These are phyloP conservation scores for Labyrinthula sp. DNA, from an alignment of 352 stramenopile genomes.

Conservation along the genomic window DNA sequence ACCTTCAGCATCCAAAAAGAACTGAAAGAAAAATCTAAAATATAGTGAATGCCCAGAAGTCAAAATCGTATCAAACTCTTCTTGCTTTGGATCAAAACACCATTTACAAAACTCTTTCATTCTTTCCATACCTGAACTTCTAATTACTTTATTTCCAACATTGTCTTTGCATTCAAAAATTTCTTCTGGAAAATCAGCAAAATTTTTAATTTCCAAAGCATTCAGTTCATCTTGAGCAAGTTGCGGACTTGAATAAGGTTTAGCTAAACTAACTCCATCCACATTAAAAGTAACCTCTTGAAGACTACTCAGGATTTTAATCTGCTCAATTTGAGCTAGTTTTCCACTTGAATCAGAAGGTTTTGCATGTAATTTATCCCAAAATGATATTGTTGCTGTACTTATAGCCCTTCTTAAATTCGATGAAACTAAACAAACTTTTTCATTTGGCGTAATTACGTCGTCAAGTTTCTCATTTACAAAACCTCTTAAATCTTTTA, in stretches of 20 bases:
- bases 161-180: constrained; percentile 51
- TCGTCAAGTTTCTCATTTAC: constrained; percentile 32
- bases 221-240: constrained; percentile 20
- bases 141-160: constrained; percentile 52
- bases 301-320: constrained; percentile 53
- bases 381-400: constrained; percentile 50
- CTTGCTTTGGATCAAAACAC: constrained; percentile 40
- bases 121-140: constrained; percentile 41
- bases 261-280: constrained; percentile 44
- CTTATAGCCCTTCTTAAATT: constrained; percentile 52
- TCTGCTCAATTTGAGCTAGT: constrained; percentile 38
- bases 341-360: background rate
- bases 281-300: constrained; percentile 60
- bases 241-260: constrained; percentile 30
- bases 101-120: constrained; percentile 47
- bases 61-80: constrained; percentile 49
- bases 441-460: constrained; percentile 18
- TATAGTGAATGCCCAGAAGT: constrained; percentile 59
- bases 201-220: constrained; percentile 18
- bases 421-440: constrained; percentile 43
- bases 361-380: constrained; percentile 39
- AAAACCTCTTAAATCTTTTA: constrained; percentile 39
- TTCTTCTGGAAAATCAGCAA: constrained; percentile 37
- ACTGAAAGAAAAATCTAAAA: constrained; percentile 53
- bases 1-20: constrained; percentile 40